phyloP scores from a whole-genome alignment of 192 early-diverging fungal species.

The Coemansia sp. region DNA sequence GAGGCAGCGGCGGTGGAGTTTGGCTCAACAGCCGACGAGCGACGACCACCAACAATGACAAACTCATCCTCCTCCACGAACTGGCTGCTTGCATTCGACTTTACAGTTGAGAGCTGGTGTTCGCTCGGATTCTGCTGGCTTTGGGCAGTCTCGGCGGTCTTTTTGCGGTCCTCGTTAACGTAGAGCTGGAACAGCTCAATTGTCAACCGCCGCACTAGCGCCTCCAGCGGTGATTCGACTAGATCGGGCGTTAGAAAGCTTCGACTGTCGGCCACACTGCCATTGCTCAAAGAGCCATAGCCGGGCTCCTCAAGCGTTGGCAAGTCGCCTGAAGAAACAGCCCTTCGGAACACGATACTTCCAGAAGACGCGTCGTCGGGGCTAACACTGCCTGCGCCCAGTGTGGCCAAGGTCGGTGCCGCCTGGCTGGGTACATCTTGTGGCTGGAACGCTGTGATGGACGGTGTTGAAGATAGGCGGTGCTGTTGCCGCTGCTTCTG shows the following conservation, averaged over 20 bases:
- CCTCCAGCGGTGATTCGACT: conserved; percentile 57
- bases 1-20: background rate
- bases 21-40: too few species aligned
- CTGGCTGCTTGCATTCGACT: background rate
- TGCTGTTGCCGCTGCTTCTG: conserved; percentile 14
- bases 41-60: background rate
- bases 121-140: background rate
- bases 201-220: conserved; percentile 52
- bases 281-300: background rate
- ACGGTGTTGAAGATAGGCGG: background rate
- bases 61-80: conserved; percentile 12
- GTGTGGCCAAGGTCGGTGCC: background rate
- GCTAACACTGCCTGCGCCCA: background rate
- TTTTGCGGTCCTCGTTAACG: conserved; percentile 54
- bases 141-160: background rate
- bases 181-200: conserved; percentile 58
- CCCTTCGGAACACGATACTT: conserved; percentile 50
- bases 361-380: conserved; percentile 13
- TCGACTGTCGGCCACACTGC: conserved; percentile 11
- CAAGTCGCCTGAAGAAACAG: conserved; percentile 55
- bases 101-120: background rate
- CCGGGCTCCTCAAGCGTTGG: conserved; percentile 38
- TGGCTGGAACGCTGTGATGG: background rate
- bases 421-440: background rate
- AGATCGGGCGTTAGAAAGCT: conserved; percentile 51